Evolutionary conservation across 495 filamentous ascomycete genomes (phyloP).

Genomic region (Apiosordaria backusii): DNA sequence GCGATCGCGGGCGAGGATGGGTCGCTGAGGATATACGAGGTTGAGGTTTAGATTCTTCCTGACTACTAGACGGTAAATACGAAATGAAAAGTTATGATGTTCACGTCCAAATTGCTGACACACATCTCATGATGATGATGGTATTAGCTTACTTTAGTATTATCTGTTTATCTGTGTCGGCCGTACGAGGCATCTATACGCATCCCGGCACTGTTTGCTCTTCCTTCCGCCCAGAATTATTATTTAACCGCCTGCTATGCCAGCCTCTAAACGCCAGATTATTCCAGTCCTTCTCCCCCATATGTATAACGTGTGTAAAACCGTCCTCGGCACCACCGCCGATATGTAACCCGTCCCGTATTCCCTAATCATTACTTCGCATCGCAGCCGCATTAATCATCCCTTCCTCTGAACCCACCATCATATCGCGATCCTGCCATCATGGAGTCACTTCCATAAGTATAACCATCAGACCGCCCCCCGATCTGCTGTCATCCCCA

Average conservation of each 20-base stretch:
- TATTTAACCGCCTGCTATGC: not conserved
- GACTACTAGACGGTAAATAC: not conserved
- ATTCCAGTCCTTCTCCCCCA: not conserved
- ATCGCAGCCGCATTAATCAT: not conserved
- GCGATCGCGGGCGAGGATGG: constrained; percentile 81
- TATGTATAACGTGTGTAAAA: not conserved
- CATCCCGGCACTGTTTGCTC: not conserved
- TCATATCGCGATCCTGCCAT: no score
- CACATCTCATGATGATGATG: not conserved
- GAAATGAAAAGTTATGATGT: not conserved
- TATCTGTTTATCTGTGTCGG: not conserved
- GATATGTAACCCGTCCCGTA: not conserved
- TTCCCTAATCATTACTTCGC: not conserved
- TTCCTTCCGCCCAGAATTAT: not conserved
- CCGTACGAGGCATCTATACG: not conserved
- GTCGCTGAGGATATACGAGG: constrained; percentile 68
- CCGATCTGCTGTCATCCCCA: not conserved
- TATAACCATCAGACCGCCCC: not conserved
- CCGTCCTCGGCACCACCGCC: not conserved
- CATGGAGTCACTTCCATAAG: no score
- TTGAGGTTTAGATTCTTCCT: constrained; percentile 32
- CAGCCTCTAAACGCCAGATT: not conserved
- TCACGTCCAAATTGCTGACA: no score
- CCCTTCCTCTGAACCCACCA: no score
- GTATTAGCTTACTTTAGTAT: not conserved